Conservation (phyloP, 1,139 yeast species). For the Candida tropicalis region DNA sequence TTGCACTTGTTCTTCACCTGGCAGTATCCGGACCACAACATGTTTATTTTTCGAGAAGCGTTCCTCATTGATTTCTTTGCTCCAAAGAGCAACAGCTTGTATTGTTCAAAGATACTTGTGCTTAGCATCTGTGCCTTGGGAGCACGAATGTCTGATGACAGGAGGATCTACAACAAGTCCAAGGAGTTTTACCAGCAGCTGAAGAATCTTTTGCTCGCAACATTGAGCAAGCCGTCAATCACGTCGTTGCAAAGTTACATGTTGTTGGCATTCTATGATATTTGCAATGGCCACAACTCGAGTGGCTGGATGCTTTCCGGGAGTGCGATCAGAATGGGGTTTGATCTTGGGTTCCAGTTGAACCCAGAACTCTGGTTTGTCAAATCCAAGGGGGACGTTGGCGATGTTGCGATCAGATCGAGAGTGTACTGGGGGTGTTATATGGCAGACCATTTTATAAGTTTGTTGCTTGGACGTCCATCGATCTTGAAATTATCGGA, state of each 20-base stretch:
- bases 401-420: constrained; percentile 56
- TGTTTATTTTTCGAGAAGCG: constrained; percentile 68
- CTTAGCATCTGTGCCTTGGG: constrained; percentile 61
- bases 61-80: constrained; percentile 59
- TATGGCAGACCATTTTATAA: constrained; percentile 64
- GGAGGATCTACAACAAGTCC: constrained; percentile 39
- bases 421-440: constrained; percentile 71
- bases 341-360: constrained; percentile 64
- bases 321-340: constrained; percentile 64
- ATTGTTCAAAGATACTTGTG: constrained; percentile 55
- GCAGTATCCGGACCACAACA: constrained; percentile 66
- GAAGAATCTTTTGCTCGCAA: constrained; percentile 39
- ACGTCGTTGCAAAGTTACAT: constrained; percentile 52
- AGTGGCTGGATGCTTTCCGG: constrained; percentile 67
- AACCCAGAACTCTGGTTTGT: constrained; percentile 63
- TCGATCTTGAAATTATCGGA: constrained; percentile 57
- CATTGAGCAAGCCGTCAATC: constrained; percentile 44
- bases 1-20: constrained; percentile 60
- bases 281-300: constrained; percentile 56
- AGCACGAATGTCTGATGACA: constrained; percentile 49
- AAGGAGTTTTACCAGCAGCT: constrained; percentile 50
- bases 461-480: constrained; percentile 61
- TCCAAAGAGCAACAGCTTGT: constrained; percentile 47
- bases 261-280: constrained; percentile 57
- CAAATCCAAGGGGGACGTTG: constrained; percentile 23